Evolutionary conservation across 2,329 filamentous ascomycete genomes (phyloP).

Genomic region (Fusarium humuli): DNA sequence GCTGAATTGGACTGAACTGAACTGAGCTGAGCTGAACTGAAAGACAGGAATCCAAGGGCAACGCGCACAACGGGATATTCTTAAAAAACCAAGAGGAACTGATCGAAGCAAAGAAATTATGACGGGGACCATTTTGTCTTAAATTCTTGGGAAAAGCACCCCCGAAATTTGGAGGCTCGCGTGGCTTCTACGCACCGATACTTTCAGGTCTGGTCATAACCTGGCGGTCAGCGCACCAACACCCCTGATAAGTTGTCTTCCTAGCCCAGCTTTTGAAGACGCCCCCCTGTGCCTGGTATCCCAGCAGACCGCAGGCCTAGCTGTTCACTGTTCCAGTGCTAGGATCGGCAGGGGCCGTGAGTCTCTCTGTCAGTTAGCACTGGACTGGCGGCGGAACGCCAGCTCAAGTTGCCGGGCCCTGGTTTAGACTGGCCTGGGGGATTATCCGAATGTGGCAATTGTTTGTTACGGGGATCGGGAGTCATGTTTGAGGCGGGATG

Average conservation of each 20-base stretch:
- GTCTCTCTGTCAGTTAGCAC: constrained; percentile 36
- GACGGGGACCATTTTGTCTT: constrained; percentile 42
- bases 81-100: constrained; percentile 34
- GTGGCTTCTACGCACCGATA: constrained; percentile 39
- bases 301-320: constrained; percentile 6
- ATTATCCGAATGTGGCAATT: constrained; percentile 33
- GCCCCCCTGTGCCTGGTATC: constrained; percentile 36
- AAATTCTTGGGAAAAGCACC: constrained; percentile 35
- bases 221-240: constrained; percentile 35
- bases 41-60: constrained; percentile 38
- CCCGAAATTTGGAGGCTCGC: constrained; percentile 38
- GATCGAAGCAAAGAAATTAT: constrained; percentile 36
- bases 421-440: constrained; percentile 8
- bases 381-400: constrained; percentile 27
- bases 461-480: constrained; percentile 13
- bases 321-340: constrained; percentile 30
- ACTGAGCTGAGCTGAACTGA: constrained; percentile 15
- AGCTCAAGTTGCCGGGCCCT: constrained; percentile 34
- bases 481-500: constrained; percentile 24
- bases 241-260: constrained; percentile 38
- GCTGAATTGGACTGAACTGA: constrained; percentile 10
- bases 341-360: constrained; percentile 48
- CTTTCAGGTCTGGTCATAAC: constrained; percentile 36
- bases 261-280: constrained; percentile 16
- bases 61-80: constrained; percentile 38